Conservation (phyloP, 176 grass and related monocot species). For the Pontederia crassipes region DNA sequence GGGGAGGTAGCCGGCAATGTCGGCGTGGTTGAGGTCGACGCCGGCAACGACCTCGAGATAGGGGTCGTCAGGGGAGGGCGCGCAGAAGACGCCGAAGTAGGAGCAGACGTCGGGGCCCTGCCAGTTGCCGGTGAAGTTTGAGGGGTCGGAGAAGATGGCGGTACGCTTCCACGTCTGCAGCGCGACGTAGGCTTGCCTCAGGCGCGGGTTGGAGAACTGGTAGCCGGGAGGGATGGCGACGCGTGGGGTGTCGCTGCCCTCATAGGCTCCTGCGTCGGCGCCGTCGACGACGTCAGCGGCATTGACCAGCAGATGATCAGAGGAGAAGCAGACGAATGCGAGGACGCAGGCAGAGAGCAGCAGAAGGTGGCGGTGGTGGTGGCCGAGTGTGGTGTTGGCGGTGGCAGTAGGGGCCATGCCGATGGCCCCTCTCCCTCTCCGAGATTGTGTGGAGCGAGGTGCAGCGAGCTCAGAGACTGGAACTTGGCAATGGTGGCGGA, state of each 20-base stretch:
- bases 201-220: conserved; percentile 42
- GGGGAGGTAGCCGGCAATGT: conserved; percentile 55
- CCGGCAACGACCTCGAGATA: conserved; percentile 41
- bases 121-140: conserved; percentile 63
- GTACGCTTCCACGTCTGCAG: conserved; percentile 86
- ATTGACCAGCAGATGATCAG: no score
- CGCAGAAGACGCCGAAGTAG: conserved; percentile 73
- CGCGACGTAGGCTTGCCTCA: conserved; percentile 55
- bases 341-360: no score
- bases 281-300: neutral
- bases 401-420: no score
- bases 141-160: conserved; percentile 82
- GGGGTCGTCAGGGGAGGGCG: neutral
- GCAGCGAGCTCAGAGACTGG: no score
- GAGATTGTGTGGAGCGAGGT: no score
- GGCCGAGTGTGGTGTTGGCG: no score
- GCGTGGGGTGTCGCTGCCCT: neutral
- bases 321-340: no score
- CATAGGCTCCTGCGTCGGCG: neutral
- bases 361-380: no score
- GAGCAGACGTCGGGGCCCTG: conserved; percentile 55
- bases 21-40: conserved; percentile 84
- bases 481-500: no score
- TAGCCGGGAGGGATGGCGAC: neutral
- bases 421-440: no score